Base-by-base conservation (phyloP, 2,329 filamentous ascomycete species). In the Chaetoscypha palmicola region DNA sequence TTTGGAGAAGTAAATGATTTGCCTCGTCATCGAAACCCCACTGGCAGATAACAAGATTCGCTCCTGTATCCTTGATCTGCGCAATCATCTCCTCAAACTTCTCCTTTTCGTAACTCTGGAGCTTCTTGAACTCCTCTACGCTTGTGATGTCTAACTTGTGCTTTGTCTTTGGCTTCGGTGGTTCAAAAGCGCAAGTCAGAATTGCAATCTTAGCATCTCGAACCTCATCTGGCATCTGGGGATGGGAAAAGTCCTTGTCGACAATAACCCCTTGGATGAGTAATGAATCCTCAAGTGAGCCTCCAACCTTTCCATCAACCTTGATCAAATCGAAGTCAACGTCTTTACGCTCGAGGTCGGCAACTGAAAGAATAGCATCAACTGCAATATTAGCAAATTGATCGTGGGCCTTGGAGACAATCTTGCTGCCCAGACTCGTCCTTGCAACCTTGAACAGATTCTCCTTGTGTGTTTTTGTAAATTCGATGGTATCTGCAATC, bases 21-120 rank as follows among this genome's bases (percentile, higher is more conserved):
- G 92, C 92, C 71, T 98, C 92, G 62, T 98, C 92, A 64, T 98
- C 92, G 63, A 98, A 98, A 55, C 92, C 92, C 92, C 94, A 98
- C 66, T 98, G 94, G 70, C 92, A 98, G 62, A 98, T 95, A 52
- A 90, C 92, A 49, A 98, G 76, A 70, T 98, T 98, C 53, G 92
- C 92, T 50, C 92, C 92, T 1, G 91, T 94, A 60, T 86, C 86
- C 72, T 98, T 98, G 73, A 98, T 92, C 68, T 96, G 86, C 64
- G 94, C 76, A 59, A 98, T 96, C 92, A 98, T 98, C 71, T 97
- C 91, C 47, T 87, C 78, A 64, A 98, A 98, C 71, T 97, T 98
- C 64, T 87, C 85, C 59, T 83, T 83, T 70, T 98, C 92, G 70
- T 98, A 98, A 57, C 76, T 86, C 64, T 98, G 92, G 54, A 98